These are phyloP conservation scores for Aspergillus felis DNA, from an alignment of 2,329 filamentous ascomycete species.

Conservation along the genomic window DNA sequence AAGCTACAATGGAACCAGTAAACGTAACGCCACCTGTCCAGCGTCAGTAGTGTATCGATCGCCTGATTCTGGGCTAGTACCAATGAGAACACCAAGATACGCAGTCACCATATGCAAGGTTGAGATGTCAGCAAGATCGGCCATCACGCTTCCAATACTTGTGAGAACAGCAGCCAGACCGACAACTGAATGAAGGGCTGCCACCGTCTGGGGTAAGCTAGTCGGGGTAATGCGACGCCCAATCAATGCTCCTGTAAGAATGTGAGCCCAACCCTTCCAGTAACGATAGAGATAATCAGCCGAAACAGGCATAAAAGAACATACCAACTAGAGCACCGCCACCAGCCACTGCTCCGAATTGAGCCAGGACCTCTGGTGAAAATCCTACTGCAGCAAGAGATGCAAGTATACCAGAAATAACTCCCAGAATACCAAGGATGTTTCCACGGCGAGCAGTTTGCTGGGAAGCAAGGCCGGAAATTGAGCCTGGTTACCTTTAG, in stretches of 20 bases:
- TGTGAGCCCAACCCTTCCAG: conserved; percentile 3
- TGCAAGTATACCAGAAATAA: conserved; percentile 75
- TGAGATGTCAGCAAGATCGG: conserved; percentile 64
- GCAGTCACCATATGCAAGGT: conserved; percentile 81
- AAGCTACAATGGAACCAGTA: conserved; percentile 84
- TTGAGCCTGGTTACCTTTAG: conserved; percentile 47
- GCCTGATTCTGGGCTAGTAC: conserved; percentile 29
- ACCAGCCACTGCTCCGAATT: conserved; percentile 73
- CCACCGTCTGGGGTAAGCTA: conserved; percentile 83
- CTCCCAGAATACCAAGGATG: conserved; percentile 79
- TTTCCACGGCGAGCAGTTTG: conserved; percentile 80
- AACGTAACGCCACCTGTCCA: conserved; percentile 70
- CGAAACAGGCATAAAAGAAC: background rate
- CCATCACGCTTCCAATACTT: conserved; percentile 81
- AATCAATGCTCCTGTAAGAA: conserved; percentile 60
- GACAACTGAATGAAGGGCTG: conserved; percentile 84
- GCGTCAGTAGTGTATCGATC: conserved; percentile 1
- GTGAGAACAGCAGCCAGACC: conserved; percentile 85
- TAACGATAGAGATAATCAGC: background rate
- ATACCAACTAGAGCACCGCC: conserved; percentile 63
- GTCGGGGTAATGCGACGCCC: conserved; percentile 85
- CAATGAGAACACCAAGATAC: conserved; percentile 81
- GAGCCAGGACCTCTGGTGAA: conserved; percentile 69
- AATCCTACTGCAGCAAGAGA: conserved; percentile 80
- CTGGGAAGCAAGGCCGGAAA: conserved; percentile 78